Evolutionary conservation across 352 stramenopile genomes (phyloP), one percentile per base, ranked within the genome.

Genomic region (Pythium biforme): DNA sequence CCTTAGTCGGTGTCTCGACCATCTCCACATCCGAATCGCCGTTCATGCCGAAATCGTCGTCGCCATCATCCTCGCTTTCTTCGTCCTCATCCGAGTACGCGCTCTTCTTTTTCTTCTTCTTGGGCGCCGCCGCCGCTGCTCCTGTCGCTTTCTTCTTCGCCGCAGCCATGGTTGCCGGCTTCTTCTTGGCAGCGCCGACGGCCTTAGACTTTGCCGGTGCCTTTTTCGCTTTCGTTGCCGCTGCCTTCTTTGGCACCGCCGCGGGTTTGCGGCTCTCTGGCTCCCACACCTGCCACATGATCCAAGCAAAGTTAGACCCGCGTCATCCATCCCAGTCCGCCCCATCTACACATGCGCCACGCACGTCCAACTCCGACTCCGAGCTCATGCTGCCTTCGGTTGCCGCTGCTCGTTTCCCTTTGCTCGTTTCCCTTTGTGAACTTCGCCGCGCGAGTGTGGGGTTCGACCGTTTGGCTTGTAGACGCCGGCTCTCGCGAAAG

Each of bases 101-200:
- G 37, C 79, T 72, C 62, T 82, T 84, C 64, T 83, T 84, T 62
- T 87, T 92, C 47, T 69, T 72, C 27, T 69, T 72, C 27, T 71
- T 71, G 9, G 76, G 77, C 62, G 75, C 78, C 26, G 53, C 74
- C 20, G 57, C 37, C 15, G 49, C 63, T 3, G 51, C n/a, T n/a
- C n/a, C n/a, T n/a, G n/a, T 15, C 56, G 54, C 25, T 45, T 79
- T 79, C 58, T 80, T 80, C 62, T 79, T 86, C 45, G 76, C 74
- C 20, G 58, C 55, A 15, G 64, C 27, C 41, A 46, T 20, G 40
- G 40, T 12, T n/a, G 40, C 14, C 40, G 40, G 40, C 40, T 70
- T 66, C 43, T 71, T 71, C 23, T 41, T 53, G 10, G 37, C 20
- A n/a, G 45, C 43, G 31, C 41, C 52, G 59, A 6, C 40, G 19